Conservation (phyloP, 2,329 filamentous ascomycete species). For the Fusarium dlaminii region DNA sequence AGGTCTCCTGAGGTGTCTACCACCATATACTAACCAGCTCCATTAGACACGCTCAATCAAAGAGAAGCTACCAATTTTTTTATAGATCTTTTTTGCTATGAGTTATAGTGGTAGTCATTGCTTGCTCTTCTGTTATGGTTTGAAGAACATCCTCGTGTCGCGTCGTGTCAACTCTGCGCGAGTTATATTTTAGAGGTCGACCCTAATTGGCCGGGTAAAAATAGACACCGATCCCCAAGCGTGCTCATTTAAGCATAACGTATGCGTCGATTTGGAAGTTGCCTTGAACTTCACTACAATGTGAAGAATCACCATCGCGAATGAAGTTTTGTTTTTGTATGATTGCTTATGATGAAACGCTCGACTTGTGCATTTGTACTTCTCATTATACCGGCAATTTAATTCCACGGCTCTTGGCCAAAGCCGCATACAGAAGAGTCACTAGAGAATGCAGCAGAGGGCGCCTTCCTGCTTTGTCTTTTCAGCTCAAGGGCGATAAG, state of each 20-base stretch:
- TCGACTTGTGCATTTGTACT: background rate
- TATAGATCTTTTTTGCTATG: background rate
- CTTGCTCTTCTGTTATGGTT: background rate
- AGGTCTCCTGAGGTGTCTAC: background rate
- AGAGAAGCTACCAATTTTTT: slow-evolving; percentile 27
- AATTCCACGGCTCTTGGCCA: rapidly evolving
- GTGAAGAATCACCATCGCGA: background rate
- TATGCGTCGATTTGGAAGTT: background rate
- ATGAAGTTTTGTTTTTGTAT: background rate
- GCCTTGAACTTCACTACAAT: background rate
- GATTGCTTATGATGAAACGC: background rate
- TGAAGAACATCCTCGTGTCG: background rate
- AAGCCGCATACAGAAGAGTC: background rate
- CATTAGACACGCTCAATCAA: slow-evolving; percentile 20
- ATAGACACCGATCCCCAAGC: no score
- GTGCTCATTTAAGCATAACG: background rate
- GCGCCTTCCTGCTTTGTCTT: background rate
- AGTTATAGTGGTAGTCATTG: background rate
- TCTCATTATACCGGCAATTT: rapidly evolving
- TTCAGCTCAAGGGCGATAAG: background rate
- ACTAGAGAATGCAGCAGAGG: background rate
- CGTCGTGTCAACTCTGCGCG: background rate
- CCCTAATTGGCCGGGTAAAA: background rate
- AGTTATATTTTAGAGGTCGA: background rate
- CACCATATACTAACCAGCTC: no score